phyloP scores from a whole-genome alignment of 192 early-diverging fungal genomes.

The Backusella parvicylindrica region DNA sequence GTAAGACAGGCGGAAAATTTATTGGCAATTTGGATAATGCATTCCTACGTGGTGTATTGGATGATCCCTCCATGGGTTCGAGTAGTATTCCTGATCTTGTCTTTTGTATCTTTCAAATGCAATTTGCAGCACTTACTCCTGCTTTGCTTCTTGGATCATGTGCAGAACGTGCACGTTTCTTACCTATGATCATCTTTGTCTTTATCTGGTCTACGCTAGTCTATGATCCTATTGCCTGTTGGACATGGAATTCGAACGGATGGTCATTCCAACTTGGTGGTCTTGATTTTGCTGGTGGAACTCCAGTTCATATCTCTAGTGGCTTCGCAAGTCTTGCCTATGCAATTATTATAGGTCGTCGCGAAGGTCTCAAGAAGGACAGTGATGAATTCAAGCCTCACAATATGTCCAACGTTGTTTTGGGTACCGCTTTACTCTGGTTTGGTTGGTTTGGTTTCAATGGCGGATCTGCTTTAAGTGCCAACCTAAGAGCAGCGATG shows the following conservation, averaged over 20 bases:
- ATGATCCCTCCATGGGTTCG: conserved; percentile 52
- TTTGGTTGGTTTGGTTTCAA: conserved; percentile 72
- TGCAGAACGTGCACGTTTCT: conserved; percentile 83
- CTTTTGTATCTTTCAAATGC: conserved; percentile 82
- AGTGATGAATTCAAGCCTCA: conserved; percentile 74
- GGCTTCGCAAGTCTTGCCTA: conserved; percentile 90
- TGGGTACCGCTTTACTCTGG: conserved; percentile 36
- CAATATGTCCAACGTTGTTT: conserved; percentile 88
- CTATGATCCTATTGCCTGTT: conserved; percentile 93
- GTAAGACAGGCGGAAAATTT: conserved; percentile 65
- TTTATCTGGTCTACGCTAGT: conserved; percentile 93
- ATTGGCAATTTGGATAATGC: conserved; percentile 82
- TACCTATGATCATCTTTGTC: conserved; percentile 86
- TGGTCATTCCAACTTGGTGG: conserved; percentile 78
- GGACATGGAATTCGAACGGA: conserved; percentile 87
- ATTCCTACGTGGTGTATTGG: conserved; percentile 58
- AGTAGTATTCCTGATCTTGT: conserved; percentile 69
- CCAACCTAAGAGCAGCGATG: conserved; percentile 84
- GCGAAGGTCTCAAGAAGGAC: conserved; percentile 60
- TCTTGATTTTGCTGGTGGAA: conserved; percentile 95
- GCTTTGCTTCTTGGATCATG: conserved; percentile 74
- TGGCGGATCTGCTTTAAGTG: conserved; percentile 78
- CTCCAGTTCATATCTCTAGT: conserved; percentile 91
- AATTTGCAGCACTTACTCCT: conserved; percentile 90
- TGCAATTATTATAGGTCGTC: conserved; percentile 79